These are phyloP conservation scores for Tylopilus orsonianus DNA, from an alignment of 1,284 basidiomycete species.

Conservation along the genomic window DNA sequence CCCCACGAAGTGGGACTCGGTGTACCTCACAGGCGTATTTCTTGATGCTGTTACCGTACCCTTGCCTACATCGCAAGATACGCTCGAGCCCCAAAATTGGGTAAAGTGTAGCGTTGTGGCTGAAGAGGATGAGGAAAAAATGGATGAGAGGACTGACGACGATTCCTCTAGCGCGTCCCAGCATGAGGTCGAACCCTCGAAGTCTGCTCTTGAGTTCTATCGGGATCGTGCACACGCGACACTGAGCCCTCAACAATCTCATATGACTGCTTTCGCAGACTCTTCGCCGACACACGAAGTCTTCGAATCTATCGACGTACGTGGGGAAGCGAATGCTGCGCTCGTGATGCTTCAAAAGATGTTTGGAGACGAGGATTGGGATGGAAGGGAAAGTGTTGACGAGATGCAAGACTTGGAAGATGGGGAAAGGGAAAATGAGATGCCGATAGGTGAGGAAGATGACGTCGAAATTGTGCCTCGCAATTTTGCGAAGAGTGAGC, in stretches of 20 bases:
- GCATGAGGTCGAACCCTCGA: not conserved
- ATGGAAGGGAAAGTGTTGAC: conserved; percentile 53
- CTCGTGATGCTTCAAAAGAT: conserved; percentile 52
- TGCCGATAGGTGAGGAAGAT: conserved; percentile 1
- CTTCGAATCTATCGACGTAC: conserved; percentile 36
- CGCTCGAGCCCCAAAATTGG: not conserved
- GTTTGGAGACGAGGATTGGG: conserved; percentile 54
- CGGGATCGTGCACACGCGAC: not conserved
- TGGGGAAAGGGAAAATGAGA: not conserved
- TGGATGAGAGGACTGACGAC: not conserved
- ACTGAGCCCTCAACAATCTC: not conserved
- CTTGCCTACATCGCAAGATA: conserved; percentile 19
- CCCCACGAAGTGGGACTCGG: conserved; percentile 64
- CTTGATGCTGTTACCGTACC: conserved; percentile 41
- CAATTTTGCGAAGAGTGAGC: not conserved
- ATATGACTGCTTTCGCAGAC: not conserved
- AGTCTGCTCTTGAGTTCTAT: not conserved
- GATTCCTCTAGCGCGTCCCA: not conserved
- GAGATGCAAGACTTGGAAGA: conserved; percentile 47
- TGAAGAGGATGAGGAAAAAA: conserved; percentile 1
- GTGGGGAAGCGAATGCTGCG: conserved; percentile 45
- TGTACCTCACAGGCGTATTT: conserved; percentile 64
- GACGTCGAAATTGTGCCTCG: conserved; percentile 18
- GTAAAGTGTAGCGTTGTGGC: conserved; percentile 2
- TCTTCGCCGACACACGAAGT: conserved; percentile 4